A percentile compares a stretch with the other conserved stretches of the same genome.
These are phyloP conservation scores for Diophrys sp. DNA, from an alignment of 73 alveolate genomes.

Conservation along the genomic window DNA sequence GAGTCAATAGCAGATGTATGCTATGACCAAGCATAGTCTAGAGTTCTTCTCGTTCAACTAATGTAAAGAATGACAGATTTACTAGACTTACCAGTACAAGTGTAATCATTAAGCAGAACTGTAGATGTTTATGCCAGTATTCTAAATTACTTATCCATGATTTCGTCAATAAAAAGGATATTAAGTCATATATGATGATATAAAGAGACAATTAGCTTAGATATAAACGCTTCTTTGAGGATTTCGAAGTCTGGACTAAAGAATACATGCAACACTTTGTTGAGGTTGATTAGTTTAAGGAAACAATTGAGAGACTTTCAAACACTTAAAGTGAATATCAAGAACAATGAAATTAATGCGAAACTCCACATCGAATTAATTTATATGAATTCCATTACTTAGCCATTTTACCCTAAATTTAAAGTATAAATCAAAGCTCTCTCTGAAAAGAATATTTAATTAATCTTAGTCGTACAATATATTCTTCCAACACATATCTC, in stretches of 20 bases:
- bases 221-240: neutral
- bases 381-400: too few relatives aligned
- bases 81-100: neutral
- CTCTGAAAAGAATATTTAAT: too few relatives aligned
- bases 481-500: too few relatives aligned
- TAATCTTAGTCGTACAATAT: too few relatives aligned
- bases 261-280: neutral
- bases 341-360: neutral
- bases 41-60: neutral
- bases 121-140: neutral
- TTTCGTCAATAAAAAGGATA: neutral
- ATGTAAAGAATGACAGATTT: neutral
- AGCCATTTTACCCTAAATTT: too few relatives aligned
- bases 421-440: too few relatives aligned
- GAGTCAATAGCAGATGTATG: too few relatives aligned
- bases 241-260: neutral
- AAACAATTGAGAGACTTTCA: neutral
- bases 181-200: neutral
- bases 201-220: neutral
- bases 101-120: neutral
- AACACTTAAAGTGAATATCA: too few relatives aligned
- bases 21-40: neutral
- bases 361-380: too few relatives aligned
- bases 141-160: neutral
- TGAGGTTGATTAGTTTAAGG: neutral